Base-by-base conservation (phyloP, 225 moss, liverwort and hornwort species). In the Polytrichum formosum region DNA sequence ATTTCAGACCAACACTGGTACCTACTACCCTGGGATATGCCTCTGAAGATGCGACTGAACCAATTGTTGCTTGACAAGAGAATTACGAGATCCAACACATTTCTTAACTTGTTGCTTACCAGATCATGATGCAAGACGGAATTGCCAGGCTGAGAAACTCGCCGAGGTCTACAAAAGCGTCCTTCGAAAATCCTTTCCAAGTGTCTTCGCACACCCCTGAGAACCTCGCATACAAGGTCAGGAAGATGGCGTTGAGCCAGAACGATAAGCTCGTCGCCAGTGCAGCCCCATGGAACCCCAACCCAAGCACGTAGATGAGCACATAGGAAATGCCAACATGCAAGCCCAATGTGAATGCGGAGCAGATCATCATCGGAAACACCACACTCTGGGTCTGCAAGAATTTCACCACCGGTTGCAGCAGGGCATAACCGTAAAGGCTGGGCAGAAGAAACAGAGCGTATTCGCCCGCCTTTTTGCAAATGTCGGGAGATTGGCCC, bases 101-200 rank as follows among this genome's bases (percentile, higher is more conserved):
- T 58, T 58, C 58, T 58, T 21, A 3, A 20, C n/a, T 22, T 21
- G 4, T 20, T 20, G 37, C 69, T 29, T 80, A 90, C 94, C 91
- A 95, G 3, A 87, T 58, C 95, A 95, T 93, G 68, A 77, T 56
- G 65, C 91, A 79, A 13, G 90, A 85, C 4, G 93, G 95, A 66
- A 92, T 27, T 2, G 86, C 91, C 23, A 95, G 86, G 61, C 67
- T 76, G 7, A 92, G 70, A 68, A 84, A 95, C 1, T 73, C 54
- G 20, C 22, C 9, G 1, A 85, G 63, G 29, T 56, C 78, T 13
- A 58, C 53, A 4, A 90, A 76, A 4, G 90, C 84, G 1, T 93
- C 86, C 54, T 58, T 18, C 0, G 81, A 67, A 59, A 90, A 78
- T 0, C 85, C 81, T 27, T 53, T 72, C 92, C 92, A 92, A 0